phyloP scores from a whole-genome alignment of 179 eudicot species.

The Drosera spatulata region DNA sequence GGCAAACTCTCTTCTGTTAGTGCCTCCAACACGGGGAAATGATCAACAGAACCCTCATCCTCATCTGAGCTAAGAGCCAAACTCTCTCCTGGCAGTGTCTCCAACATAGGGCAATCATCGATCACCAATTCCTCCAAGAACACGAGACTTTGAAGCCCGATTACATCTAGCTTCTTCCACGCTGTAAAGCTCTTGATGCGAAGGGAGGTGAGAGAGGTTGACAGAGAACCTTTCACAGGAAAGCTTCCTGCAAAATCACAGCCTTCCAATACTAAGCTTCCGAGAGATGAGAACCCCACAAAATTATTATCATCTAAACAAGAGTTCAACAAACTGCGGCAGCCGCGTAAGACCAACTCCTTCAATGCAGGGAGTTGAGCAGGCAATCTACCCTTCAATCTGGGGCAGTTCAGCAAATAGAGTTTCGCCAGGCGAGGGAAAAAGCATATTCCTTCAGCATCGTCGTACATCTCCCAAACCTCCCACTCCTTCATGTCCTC shows the following conservation, averaged over 20 bases:
- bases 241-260: background rate
- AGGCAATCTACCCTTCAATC: background rate
- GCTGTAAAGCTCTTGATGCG: background rate
- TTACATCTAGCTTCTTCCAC: background rate
- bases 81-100: too few species aligned
- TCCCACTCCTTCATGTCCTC: background rate
- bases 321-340: background rate
- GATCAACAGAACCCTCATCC: too few species aligned
- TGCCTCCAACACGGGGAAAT: too few species aligned
- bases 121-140: background rate
- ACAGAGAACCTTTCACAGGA: background rate
- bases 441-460: too few species aligned
- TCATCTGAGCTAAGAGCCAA: too few species aligned
- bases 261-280: background rate
- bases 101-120: conserved; percentile 3
- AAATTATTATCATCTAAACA: background rate
- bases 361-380: background rate
- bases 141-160: background rate
- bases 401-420: background rate
- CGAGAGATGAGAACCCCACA: background rate
- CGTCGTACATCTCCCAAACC: background rate
- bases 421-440: background rate
- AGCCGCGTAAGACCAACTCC: too few species aligned
- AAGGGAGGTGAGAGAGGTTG: background rate
- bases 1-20: too few species aligned